Percentiles rank a stretch among this genome's conserved stretches.
Conservation (phyloP, 768 basidiomycete species). For the Serendipita vermifera region DNA sequence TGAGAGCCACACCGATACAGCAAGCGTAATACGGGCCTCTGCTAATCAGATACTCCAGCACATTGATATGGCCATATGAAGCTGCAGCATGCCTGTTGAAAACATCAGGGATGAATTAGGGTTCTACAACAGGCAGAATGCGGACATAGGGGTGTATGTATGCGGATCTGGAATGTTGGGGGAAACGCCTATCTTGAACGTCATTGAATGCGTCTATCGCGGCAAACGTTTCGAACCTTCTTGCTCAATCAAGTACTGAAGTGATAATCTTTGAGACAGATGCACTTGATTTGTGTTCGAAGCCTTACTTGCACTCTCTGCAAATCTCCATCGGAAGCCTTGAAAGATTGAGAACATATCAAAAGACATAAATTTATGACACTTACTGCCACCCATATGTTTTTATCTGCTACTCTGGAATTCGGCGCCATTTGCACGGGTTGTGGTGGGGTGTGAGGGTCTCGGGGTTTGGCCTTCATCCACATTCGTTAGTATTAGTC, state of each 20-base stretch:
- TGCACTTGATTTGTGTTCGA: no score
- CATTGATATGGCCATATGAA: conserved; percentile 68
- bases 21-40: no score
- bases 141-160: conserved; percentile 75
- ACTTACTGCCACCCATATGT: conserved; percentile 85
- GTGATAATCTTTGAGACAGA: conserved; percentile 6
- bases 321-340: conserved; percentile 76
- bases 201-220: conserved; percentile 12
- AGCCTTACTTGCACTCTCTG: conserved; percentile 52
- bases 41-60: conserved; percentile 67
- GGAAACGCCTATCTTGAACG: conserved; percentile 30
- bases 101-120: conserved; percentile 14
- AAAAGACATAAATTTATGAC: no score
- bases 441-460: neutral
- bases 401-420: conserved; percentile 40
- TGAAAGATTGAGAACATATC: neutral
- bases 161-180: conserved; percentile 57
- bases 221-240: conserved; percentile 33
- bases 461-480: neutral
- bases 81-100: conserved; percentile 75
- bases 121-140: conserved; percentile 13
- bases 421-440: neutral
- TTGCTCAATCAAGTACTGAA: conserved; percentile 34
- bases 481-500: neutral
- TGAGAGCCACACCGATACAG: no score